Evolutionary conservation across 2,329 filamentous ascomycete species (phyloP).

Genomic region (Podosphaera fusca): DNA sequence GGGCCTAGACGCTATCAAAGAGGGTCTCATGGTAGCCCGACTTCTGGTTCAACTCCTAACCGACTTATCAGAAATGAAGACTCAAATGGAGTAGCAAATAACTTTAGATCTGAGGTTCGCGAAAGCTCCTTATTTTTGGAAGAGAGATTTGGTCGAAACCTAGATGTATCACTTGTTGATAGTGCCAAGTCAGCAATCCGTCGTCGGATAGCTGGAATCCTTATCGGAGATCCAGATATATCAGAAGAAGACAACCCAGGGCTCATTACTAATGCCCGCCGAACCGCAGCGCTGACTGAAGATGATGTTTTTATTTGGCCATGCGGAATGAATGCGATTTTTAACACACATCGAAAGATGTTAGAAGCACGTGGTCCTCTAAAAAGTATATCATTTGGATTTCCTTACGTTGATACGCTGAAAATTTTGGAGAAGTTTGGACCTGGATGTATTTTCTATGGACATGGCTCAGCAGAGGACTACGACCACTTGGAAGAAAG

Average conservation of each 20-base stretch:
- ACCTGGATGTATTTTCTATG: constrained; percentile 72
- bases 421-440: constrained; percentile 93
- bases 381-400: constrained; percentile 83
- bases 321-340: constrained; percentile 88
- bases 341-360: constrained; percentile 58
- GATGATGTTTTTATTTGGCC: constrained; percentile 78
- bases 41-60: constrained; percentile 7
- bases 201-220: constrained; percentile 67
- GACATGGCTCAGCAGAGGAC: constrained; percentile 51
- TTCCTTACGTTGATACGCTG: constrained; percentile 88
- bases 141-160: constrained; percentile 78
- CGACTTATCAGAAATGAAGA: background rate
- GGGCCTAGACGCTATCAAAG: constrained; percentile 67
- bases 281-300: constrained; percentile 46
- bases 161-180: constrained; percentile 55
- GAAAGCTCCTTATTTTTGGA: constrained; percentile 72
- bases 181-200: constrained; percentile 72
- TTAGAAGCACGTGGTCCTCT: constrained; percentile 36
- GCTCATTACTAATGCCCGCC: constrained; percentile 25
- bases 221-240: constrained; percentile 50
- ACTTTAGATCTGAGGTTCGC: constrained; percentile 15
- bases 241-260: constrained; percentile 29
- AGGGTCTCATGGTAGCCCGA: constrained; percentile 23
- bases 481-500: constrained; percentile 61
- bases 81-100: background rate